A percentile compares a stretch with the other conserved stretches of the same genome.
Conservation (phyloP, 805 yeast genomes). For the Kregervanrija pseudodelftensis region DNA sequence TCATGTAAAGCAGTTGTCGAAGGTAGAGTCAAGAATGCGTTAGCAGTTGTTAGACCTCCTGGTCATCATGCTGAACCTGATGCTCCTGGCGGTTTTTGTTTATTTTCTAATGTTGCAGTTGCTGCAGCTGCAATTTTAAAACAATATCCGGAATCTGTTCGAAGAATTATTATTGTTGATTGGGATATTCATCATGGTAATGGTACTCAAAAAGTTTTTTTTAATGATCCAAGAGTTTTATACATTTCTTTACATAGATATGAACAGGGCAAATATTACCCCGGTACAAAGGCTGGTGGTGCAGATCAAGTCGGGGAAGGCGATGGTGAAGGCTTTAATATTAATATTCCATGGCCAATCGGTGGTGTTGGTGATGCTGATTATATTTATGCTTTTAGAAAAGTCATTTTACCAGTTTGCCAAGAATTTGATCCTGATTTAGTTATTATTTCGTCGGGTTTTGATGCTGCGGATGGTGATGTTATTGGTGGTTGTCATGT, state of each 20-base stretch:
- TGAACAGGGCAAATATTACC: constrained; percentile 88
- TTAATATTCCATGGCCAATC: constrained; percentile 90
- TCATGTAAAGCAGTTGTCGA: constrained; percentile 94
- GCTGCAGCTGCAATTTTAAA: constrained; percentile 84
- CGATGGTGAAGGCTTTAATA: constrained; percentile 76
- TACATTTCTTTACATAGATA: constrained; percentile 90
- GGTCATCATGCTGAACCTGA: constrained; percentile 99
- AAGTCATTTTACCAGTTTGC: constrained; percentile 81
- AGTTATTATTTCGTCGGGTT: constrained; percentile 89
- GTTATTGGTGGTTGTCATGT: constrained; percentile 95
- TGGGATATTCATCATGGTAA: constrained; percentile 99
- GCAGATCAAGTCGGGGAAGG: constrained; percentile 80
- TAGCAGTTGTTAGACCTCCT: constrained; percentile 97
- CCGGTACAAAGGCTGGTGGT: constrained; percentile 85
- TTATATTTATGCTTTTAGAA: constrained; percentile 83
- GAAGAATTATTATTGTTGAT: constrained; percentile 77
- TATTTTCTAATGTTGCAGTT: constrained; percentile 93
- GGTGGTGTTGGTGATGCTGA: constrained; percentile 95
- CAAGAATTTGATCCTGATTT: constrained; percentile 88
- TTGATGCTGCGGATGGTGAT: constrained; percentile 98
- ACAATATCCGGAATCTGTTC: constrained; percentile 80
- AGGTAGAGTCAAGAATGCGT: constrained; percentile 81
- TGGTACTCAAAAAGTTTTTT: constrained; percentile 93
- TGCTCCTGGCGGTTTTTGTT: constrained; percentile 93
- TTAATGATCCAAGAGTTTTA: constrained; percentile 81